Conservation (phyloP, 352 stramenopile genomes). For the Phytopythium aichiense region DNA sequence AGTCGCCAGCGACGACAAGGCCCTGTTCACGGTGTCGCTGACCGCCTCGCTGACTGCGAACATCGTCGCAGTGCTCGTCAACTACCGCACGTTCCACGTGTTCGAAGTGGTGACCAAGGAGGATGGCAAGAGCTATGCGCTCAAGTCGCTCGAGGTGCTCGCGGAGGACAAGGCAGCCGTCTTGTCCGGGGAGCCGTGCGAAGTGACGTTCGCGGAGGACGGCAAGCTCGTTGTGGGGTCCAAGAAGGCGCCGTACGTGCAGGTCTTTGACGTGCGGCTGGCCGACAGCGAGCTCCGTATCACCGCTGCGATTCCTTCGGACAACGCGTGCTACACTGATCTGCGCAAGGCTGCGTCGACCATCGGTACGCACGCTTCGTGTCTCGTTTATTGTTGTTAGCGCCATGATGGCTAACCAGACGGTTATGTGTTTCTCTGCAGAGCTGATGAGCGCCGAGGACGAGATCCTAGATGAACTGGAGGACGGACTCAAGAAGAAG, state of each 20-base stretch:
- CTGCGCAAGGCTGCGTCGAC: constrained; percentile 41
- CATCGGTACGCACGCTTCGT: constrained; percentile 37
- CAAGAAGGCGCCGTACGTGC: constrained; percentile 56
- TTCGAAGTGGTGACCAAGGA: constrained; percentile 43
- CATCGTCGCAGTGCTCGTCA: constrained; percentile 50
- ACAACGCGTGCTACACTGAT: constrained; percentile 25
- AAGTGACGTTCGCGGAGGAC: constrained; percentile 44
- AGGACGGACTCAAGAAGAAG: constrained; percentile 79
- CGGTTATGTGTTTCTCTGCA: constrained; percentile 10
- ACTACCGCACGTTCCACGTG: constrained; percentile 42
- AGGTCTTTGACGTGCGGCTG: constrained; percentile 43
- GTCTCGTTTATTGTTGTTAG: neutral
- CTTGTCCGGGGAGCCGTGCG: constrained; percentile 37
- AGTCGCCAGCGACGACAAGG: constrained; percentile 28
- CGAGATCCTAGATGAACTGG: constrained; percentile 47
- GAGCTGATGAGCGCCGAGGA: constrained; percentile 45
- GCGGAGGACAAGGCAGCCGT: constrained; percentile 29
- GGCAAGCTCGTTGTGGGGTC: constrained; percentile 51
- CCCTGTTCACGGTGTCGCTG: constrained; percentile 52
- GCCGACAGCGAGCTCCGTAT: constrained; percentile 13
- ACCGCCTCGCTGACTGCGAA: constrained; percentile 53
- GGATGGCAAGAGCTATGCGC: constrained; percentile 5
- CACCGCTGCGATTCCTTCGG: constrained; percentile 4
- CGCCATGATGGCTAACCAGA: neutral
- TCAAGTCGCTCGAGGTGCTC: constrained; percentile 24